phyloP scores from a whole-genome alignment of 1,284 basidiomycete species.

The Ustilago bromivora region DNA sequence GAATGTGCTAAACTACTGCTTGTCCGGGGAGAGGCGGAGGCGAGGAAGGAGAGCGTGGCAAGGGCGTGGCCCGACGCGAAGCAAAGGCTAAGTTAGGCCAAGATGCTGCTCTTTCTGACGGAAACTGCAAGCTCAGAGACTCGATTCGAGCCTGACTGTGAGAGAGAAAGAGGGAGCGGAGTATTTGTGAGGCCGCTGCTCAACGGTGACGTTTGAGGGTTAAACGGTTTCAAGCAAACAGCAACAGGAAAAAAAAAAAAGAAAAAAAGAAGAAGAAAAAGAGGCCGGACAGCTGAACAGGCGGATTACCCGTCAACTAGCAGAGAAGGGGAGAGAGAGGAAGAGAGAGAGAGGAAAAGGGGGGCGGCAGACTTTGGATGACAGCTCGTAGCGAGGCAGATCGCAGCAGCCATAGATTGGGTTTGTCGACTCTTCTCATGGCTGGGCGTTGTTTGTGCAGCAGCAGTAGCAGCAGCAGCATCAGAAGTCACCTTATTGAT shows the following conservation, averaged over 20 bases:
- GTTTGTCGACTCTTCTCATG: neutral
- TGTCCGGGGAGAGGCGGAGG: slow-evolving; percentile 18
- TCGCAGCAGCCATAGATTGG: slow-evolving; percentile 16
- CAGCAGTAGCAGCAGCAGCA: slow-evolving; percentile 1
- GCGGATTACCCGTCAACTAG: neutral
- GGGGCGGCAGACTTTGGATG: slow-evolving; percentile 4
- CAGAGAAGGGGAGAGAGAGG: neutral
- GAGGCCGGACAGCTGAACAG: slow-evolving; percentile 17
- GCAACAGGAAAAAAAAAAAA: neutral
- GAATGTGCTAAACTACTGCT: too few relatives aligned
- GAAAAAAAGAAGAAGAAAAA: neutral
- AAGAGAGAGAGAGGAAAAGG: too few relatives aligned
- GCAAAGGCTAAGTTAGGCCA: slow-evolving; percentile 7
- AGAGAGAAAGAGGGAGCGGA: slow-evolving; percentile 6
- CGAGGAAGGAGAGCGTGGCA: slow-evolving; percentile 21
- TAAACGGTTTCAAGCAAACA: neutral
- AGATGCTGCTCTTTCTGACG: neutral
- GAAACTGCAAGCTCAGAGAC: neutral
- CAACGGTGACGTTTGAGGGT: slow-evolving; percentile 19
- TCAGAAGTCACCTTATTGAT: neutral
- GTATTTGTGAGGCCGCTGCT: neutral
- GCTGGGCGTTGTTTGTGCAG: neutral
- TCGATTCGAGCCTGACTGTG: neutral
- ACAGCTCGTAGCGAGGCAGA: slow-evolving; percentile 39
- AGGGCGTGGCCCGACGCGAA: slow-evolving; percentile 8